Base-by-base conservation (phyloP, 2,329 filamentous ascomycete species). In the Paracoccidioides brasiliensis region DNA sequence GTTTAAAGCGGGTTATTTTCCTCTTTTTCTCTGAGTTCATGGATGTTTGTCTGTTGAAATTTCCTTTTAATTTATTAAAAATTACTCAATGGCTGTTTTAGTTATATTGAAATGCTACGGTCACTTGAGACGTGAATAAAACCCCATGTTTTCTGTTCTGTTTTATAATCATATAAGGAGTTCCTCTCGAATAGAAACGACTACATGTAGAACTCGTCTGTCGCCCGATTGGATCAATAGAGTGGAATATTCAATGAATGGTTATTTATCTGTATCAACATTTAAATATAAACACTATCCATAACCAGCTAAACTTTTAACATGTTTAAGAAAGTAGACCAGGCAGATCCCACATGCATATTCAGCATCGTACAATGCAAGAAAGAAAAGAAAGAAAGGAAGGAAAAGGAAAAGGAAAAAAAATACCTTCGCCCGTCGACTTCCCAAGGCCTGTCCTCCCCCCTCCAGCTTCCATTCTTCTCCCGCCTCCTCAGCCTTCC, bases 1-100 rank as follows among this genome's bases (percentile, higher is more conserved):
- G 93, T 97, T 74, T 97, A 95, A 86, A 68, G 44, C 48, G 33
- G 4, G 15, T 33, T 49, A 40, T 51, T 43, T 51, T 43, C 28
- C 37, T 30, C 35, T 37, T 48, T 55, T 49, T 55, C 22, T 32
- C 37, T 44, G 35, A 55, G 41, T 53, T 42, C 45, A 45, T 33
- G 41, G 40, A n/a, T 33, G 43, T 40, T 38, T 52, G 46, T 22
- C 49, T n/a, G 35, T 35, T 52, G 49, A 33, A 52, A 33, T 52
- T 42, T 35, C 40, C 32, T 53, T 44, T 53, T 52, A 40, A 40
- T 52, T 53, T 49, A 35, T 15, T 49, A 33, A 49, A 49, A 37
- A 43, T 33, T 28, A 53, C 10, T 35, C 51, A 44, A 43, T 54
- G 52, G 43, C 52, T 54, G 46, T 7, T 22, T 42, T 49, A 49